A percentile compares a stretch with the other conserved stretches of the same genome.
Evolutionary conservation across 805 yeast species (phyloP).

Genomic region (Yarrowia bubula): DNA sequence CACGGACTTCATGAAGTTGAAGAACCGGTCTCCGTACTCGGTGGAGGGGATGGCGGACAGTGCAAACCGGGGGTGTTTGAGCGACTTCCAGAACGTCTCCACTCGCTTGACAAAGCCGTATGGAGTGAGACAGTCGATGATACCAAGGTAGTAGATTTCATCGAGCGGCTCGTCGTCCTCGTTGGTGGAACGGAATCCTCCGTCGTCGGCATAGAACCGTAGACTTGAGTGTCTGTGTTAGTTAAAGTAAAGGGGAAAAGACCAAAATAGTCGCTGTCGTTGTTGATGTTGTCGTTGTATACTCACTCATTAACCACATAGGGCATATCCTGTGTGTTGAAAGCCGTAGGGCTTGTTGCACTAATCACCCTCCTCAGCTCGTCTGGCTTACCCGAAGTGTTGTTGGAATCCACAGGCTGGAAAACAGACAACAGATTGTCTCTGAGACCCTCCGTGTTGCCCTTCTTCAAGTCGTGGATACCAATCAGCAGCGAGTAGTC

Average conservation of each 20-base stretch:
- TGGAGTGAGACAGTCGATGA: conserved; percentile 86
- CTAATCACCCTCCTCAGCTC: conserved; percentile 39
- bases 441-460: conserved; percentile 36
- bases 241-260: background rate
- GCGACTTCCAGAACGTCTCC: conserved; percentile 68
- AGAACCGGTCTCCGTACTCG: conserved; percentile 87
- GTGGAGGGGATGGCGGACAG: conserved; percentile 87
- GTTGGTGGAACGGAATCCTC: conserved; percentile 77
- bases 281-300: background rate
- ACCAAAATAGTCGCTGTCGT: too few relatives aligned
- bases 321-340: conserved; percentile 32
- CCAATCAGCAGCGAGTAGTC: conserved; percentile 92
- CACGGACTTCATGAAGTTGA: conserved; percentile 47
- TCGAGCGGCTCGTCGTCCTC: conserved; percentile 57
- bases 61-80: conserved; percentile 37
- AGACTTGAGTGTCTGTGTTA: conserved; percentile 36
- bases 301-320: conserved; percentile 25
- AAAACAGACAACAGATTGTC: conserved; percentile 40
- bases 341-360: conserved; percentile 39
- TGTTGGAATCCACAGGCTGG: conserved; percentile 36
- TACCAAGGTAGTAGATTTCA: conserved; percentile 83
- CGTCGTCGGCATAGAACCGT: conserved; percentile 72
- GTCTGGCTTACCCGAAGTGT: conserved; percentile 30
- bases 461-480: conserved; percentile 64
- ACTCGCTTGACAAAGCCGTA: conserved; percentile 58